Percentiles rank a stretch among this genome's conserved stretches.
These are phyloP conservation scores for Monosporascus sp. DNA, from an alignment of 2,329 filamentous ascomycete genomes.

Conservation along the genomic window DNA sequence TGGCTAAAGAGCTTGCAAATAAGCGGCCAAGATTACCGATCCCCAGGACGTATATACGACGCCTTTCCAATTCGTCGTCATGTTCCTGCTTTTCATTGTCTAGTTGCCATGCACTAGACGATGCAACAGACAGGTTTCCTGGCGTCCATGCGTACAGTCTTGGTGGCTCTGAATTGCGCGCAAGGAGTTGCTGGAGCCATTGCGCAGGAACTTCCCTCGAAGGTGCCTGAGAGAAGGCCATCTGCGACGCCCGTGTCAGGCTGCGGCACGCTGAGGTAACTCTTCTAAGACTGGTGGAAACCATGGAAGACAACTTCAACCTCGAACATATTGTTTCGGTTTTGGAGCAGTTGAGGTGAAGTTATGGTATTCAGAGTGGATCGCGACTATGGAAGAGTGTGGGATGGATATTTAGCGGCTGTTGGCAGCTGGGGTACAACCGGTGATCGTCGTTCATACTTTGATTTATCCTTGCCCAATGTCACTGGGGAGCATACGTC, in stretches of 20 bases:
- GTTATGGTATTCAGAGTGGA: too few relatives aligned
- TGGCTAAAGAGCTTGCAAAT: constrained; percentile 66
- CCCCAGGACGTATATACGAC: constrained; percentile 73
- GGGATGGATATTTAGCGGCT: too few relatives aligned
- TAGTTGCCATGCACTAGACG: not conserved
- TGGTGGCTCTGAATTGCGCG: constrained; percentile 13
- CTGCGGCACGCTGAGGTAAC: not conserved
- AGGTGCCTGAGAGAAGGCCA: not conserved
- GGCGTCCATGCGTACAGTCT: constrained; percentile 26
- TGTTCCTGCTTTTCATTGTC: not conserved
- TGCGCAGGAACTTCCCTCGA: constrained; percentile 3
- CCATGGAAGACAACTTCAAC: not conserved
- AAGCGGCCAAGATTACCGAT: constrained; percentile 77
- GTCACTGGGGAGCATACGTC: too few relatives aligned
- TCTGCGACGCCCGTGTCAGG: not conserved
- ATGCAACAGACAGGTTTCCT: constrained; percentile 13
- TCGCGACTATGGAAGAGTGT: too few relatives aligned
- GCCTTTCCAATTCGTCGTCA: constrained; percentile 6
- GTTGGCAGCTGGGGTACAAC: too few relatives aligned
- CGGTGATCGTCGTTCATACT: too few relatives aligned
- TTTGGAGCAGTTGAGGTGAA: not conserved
- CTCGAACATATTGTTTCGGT: not conserved
- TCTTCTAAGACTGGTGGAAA: not conserved
- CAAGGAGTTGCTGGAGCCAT: constrained; percentile 19
- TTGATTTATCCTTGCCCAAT: too few relatives aligned